phyloP scores from a whole-genome alignment of 495 filamentous ascomycete genomes.

The Penicillium lagena region DNA sequence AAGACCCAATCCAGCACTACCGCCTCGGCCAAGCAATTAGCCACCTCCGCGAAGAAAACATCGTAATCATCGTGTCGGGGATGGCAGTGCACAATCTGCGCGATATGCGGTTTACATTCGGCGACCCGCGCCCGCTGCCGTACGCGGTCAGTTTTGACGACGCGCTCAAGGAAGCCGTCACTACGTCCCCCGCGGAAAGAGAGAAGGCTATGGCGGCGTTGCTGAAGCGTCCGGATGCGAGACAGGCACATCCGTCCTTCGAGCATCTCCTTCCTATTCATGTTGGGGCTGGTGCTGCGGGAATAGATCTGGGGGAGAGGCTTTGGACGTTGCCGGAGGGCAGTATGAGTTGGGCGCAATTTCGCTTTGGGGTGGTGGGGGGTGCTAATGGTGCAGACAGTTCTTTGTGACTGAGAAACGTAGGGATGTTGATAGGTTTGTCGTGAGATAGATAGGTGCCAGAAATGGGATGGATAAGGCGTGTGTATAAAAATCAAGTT shows the following conservation, averaged over 20 bases:
- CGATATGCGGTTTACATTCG: constrained; percentile 48
- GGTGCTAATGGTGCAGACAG: constrained; percentile 23
- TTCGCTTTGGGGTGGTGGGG: constrained; percentile 60
- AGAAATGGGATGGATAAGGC: no score
- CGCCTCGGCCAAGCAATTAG: constrained; percentile 63
- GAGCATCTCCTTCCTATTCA: constrained; percentile 79
- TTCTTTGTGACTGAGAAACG: constrained; percentile 10
- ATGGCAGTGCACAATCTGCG: constrained; percentile 84
- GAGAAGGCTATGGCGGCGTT: constrained; percentile 54
- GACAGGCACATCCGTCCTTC: constrained; percentile 70
- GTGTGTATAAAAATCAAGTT: constrained; percentile 1
- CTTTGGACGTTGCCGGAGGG: constrained; percentile 62
- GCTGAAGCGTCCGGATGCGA: constrained; percentile 58
- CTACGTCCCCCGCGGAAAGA: constrained; percentile 44
- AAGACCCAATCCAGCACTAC: constrained; percentile 67
- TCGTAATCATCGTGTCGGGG: constrained; percentile 72
- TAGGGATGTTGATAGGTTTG: background rate
- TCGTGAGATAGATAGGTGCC: background rate
- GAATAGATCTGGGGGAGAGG: constrained; percentile 53
- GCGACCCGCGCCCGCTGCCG: constrained; percentile 45
- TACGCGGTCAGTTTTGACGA: constrained; percentile 73
- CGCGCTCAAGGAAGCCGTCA: constrained; percentile 66
- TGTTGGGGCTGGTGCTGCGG: constrained; percentile 66
- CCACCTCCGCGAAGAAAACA: constrained; percentile 60
- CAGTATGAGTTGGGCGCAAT: constrained; percentile 69